A percentile compares a stretch with the other conserved stretches of the same genome.
phyloP scores from a whole-genome alignment of 495 filamentous ascomycete genomes.

The Cercophora samala region DNA sequence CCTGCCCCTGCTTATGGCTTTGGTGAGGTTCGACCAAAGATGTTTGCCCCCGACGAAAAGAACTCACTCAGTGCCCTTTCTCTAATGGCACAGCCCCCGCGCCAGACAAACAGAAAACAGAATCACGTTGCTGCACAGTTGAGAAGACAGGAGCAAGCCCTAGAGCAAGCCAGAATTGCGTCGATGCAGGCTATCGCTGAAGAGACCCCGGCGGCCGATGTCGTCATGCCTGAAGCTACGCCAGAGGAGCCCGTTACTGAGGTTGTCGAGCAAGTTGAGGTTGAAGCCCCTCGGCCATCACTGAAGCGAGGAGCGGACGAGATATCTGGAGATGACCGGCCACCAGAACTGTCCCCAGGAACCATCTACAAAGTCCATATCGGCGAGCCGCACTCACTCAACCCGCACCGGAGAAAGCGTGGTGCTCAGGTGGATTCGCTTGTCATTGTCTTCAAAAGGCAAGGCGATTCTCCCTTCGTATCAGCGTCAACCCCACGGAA shows the following conservation, averaged over 20 bases:
- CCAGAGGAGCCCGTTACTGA: background rate
- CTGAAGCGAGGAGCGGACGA: slow-evolving; percentile 13
- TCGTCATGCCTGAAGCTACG: background rate
- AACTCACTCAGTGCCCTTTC: slow-evolving; percentile 27
- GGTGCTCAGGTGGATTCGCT: slow-evolving; percentile 30
- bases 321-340: slow-evolving; percentile 5
- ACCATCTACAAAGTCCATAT: slow-evolving; percentile 18
- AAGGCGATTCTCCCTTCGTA: slow-evolving; percentile 6
- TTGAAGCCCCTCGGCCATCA: background rate
- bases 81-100: background rate
- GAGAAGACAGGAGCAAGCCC: slow-evolving; percentile 5
- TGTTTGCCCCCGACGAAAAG: slow-evolving; percentile 17
- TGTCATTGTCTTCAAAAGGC: slow-evolving; percentile 31
- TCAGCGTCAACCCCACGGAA: background rate
- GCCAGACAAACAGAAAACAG: slow-evolving; percentile 28
- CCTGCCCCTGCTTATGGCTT: slow-evolving; percentile 26
- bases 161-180: background rate
- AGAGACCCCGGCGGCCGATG: background rate
- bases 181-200: background rate
- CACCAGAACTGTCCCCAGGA: background rate
- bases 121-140: slow-evolving; percentile 13
- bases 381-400: slow-evolving; percentile 25
- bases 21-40: slow-evolving; percentile 24
- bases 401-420: slow-evolving; percentile 16
- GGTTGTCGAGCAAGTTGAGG: background rate